A percentile compares a stretch with the other conserved stretches of the same genome.
phyloP scores from a whole-genome alignment of 1,139 yeast species.

The Geotrichum macrosporum region DNA sequence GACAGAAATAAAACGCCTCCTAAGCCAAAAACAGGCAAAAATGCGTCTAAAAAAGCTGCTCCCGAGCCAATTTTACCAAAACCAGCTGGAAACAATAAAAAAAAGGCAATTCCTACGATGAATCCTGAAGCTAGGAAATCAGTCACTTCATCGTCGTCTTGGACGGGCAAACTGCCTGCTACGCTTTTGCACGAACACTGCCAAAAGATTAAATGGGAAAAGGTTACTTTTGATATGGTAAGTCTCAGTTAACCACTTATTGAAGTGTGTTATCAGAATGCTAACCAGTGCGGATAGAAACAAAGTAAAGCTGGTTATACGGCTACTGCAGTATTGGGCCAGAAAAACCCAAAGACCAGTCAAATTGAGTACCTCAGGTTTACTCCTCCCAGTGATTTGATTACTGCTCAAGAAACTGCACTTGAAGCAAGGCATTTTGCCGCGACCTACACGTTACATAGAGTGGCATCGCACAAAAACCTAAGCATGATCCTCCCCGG shows the following conservation, averaged over 20 bases:
- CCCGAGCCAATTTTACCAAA: constrained; percentile 2
- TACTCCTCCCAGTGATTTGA: constrained; percentile 53
- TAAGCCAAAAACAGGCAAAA: constrained; percentile 1
- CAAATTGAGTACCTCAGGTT: constrained; percentile 57
- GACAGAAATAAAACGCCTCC: constrained; percentile 5
- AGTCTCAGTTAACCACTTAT: constrained; percentile 25
- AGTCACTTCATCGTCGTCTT: constrained; percentile 58
- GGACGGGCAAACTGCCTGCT: constrained; percentile 96
- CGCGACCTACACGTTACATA: constrained; percentile 80
- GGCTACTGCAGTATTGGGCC: constrained; percentile 58
- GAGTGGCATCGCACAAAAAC: constrained; percentile 76
- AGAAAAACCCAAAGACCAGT: constrained; percentile 77
- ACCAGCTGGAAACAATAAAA: constrained; percentile 5
- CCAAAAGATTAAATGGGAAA: constrained; percentile 86
- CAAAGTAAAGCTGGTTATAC: constrained; percentile 51
- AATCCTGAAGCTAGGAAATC: constrained; percentile 22
- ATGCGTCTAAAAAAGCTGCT: constrained; percentile 2
- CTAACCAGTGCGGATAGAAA: too few relatives aligned
- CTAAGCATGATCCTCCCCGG: constrained; percentile 83
- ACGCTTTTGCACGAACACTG: constrained; percentile 82
- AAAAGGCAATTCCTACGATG: constrained; percentile 14
- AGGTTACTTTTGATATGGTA: constrained; percentile 71
- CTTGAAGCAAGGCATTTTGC: constrained; percentile 86
- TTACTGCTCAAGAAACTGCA: constrained; percentile 69
- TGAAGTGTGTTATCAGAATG: too few relatives aligned